Evolutionary conservation across 805 yeast species (phyloP).

Genomic region (Barnettozyma sucrosica): DNA sequence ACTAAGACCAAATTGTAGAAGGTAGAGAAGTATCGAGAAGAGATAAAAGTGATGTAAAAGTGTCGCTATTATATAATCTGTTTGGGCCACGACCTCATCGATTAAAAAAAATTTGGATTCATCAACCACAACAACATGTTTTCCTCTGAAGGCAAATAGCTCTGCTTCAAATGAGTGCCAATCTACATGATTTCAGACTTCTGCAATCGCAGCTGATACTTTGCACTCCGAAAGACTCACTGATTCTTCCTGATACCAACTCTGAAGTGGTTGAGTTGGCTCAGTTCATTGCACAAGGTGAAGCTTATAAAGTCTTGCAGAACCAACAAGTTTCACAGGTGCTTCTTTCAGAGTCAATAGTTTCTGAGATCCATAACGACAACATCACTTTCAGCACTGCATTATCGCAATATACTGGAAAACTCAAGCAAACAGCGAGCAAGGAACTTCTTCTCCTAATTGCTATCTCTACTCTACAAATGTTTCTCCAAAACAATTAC

Average conservation of each 20-base stretch:
- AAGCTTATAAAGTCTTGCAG: conserved; percentile 16
- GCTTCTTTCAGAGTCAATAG: background rate
- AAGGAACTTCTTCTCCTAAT: conserved; percentile 13
- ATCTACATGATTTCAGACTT: conserved; percentile 4
- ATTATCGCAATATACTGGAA: conserved; percentile 1
- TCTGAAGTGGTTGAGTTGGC: conserved; percentile 13
- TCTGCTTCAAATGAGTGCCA: conserved; percentile 2
- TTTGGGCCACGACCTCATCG: background rate
- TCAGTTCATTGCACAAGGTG: conserved; percentile 17
- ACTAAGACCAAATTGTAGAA: too few relatives aligned
- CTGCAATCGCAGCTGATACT: conserved; percentile 10
- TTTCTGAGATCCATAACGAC: background rate
- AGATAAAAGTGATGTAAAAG: too few relatives aligned
- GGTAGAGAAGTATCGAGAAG: too few relatives aligned
- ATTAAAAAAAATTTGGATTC: background rate
- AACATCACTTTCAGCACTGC: conserved; percentile 10
- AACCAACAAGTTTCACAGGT: conserved; percentile 4
- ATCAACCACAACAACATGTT: background rate
- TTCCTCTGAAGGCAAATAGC: background rate
- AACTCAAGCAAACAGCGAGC: background rate
- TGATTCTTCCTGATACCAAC: conserved; percentile 9
- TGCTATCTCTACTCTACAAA: conserved; percentile 57
- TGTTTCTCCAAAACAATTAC: conserved; percentile 68
- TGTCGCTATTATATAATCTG: background rate
- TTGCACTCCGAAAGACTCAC: conserved; percentile 8